Evolutionary conservation across 768 basidiomycete genomes (phyloP), one percentile per base, ranked within the genome.

Genomic region (Leucosporidium yakuticum): DNA sequence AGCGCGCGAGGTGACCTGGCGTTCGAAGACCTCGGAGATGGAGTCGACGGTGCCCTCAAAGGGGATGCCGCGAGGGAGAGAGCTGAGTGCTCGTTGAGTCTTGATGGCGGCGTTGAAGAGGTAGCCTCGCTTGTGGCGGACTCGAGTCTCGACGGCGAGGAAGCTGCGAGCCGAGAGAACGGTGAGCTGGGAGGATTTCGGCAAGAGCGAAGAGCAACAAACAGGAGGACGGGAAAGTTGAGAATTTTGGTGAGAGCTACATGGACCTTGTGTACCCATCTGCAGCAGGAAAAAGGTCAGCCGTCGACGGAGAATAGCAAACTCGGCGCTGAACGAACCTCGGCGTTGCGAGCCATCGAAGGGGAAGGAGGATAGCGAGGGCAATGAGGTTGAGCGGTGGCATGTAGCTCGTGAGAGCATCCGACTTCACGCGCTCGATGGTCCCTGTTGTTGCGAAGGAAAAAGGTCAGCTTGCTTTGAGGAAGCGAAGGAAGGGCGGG

Each of bases 331-430:
- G 31, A 19, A 55, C 63, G 29, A 5, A 97, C 67, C 94, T 82
- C 14, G 93, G 91, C 11, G 83, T 84, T 29, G 95, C 81, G 61
- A 92, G 79, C 77, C 89, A 93, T 71, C 87, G 89, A 27, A 89
- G 83, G 2, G 96, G 93, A 69, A 93, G 82, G 84, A 99, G 88
- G 70, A 95, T 81, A 61, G 86, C 85, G 20, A 98, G 80, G 0
- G 95, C 96, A 53, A 94, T 68, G 9, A 97, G 79, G 78, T 98
- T 99, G 75, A 98, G 79, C 0, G 96, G 96, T 1, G 95, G 88
- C 75, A 93, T 91, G 77, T 48, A 78, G 70, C 74, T 44, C 19
- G 65, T 69, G 11, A 75, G 55, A 14, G 70, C 65, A 56, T 76
- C 74, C 11, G 77, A 75, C 69, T 81, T 80, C 76, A 74, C 80